These are phyloP conservation scores for Gossypium stocksii DNA, from an alignment of 345 rosid species.

Conservation along the genomic window DNA sequence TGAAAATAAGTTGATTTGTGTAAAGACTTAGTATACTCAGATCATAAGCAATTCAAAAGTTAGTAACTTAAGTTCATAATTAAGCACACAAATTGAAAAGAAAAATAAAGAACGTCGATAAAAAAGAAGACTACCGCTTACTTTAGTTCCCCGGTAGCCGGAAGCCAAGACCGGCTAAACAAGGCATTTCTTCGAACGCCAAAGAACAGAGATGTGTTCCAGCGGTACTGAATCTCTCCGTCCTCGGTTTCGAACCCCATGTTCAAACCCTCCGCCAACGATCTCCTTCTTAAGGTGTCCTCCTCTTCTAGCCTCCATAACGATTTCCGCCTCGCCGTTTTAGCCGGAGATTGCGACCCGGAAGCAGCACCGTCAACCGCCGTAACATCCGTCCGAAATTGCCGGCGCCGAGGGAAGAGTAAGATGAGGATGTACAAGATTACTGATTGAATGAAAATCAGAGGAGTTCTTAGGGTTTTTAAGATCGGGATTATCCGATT, in stretches of 20 bases:
- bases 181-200: constrained; percentile 66
- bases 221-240: constrained; percentile 38
- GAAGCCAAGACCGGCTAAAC: constrained; percentile 88
- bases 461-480: constrained; percentile 38
- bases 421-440: constrained; percentile 51
- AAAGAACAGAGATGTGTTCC: constrained; percentile 54
- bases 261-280: constrained; percentile 68
- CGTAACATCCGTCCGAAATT: constrained; percentile 18
- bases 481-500: constrained; percentile 85
- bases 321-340: constrained; percentile 41
- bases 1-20: background rate
- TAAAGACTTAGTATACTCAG: background rate
- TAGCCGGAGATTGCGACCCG: constrained; percentile 24
- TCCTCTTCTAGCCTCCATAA: constrained; percentile 77
- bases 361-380: constrained; percentile 11
- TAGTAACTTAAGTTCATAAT: background rate
- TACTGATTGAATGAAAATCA: constrained; percentile 47
- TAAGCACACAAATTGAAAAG: background rate
- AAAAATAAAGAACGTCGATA: background rate
- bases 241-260: constrained; percentile 39
- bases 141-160: constrained; percentile 60
- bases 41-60: background rate
- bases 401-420: constrained; percentile 61
- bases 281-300: constrained; percentile 72
- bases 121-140: constrained; percentile 19